Base-by-base conservation (phyloP, 768 basidiomycete genomes). In the Rhodosporidiobolus odoratus region DNA sequence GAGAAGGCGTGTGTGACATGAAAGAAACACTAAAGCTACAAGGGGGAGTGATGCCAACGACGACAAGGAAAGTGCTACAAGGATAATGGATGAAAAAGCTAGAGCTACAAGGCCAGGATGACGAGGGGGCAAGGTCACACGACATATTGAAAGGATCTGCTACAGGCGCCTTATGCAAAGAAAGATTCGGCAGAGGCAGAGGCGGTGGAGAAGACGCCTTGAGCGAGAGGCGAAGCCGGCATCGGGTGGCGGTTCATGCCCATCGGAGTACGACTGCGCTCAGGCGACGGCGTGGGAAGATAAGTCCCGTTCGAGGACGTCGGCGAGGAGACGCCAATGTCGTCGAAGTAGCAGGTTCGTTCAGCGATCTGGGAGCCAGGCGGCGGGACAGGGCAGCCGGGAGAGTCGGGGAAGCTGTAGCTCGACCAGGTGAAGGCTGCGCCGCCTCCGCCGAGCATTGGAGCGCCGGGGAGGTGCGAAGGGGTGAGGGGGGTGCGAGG, bases 401-500 rank as follows among this genome's bases (percentile, higher is more conserved):
- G 73, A 16, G 66, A 68, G 40, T 71, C 73, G 21, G 73, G 73
- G 3, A 45, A 30, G 21, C 63, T 58, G 62, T 32, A 74, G 16
- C 62, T 37, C 58, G 34, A 52, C 62, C 62, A 74, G 13, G 60
- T 59, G 56, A 74, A 71, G 0, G 57, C 35, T 12, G 40, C 23
- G 21, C 30, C 15, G 40, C 50, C 62, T 15, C 25, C 54, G 45
- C 60, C 60, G 35, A 75, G 63, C 1, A 35, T 2, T 1, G 73
- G 73, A 0, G 73, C 73, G 45, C 60, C 66, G 32, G 73, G 73
- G 6, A 75, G 19, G 45, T 75, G 73, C 12, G 73, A 75, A 12
- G 73, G 73, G 23, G 73, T 71, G 48, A 75, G 70, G 13, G 73
- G 73, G 23, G 73, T 71, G 15, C 71, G 57, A 3, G 73, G 73